A percentile compares a stretch with the other conserved stretches of the same genome.
Evolutionary conservation across 2,329 filamentous ascomycete species (phyloP).

Genomic region (Beauveria asiatica): DNA sequence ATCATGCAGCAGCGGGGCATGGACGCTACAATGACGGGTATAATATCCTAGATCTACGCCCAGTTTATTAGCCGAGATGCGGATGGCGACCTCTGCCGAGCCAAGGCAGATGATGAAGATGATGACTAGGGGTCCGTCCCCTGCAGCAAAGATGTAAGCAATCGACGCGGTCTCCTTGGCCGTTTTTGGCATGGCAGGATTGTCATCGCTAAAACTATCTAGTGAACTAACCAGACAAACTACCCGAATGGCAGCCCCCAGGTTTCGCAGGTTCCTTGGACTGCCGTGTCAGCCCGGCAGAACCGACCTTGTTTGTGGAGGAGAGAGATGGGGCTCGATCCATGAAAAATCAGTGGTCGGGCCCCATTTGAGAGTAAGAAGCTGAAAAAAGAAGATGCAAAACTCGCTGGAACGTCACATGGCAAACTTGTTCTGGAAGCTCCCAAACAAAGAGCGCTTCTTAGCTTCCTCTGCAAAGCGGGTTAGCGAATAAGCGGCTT

Average conservation of each 20-base stretch:
- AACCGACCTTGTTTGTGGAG: not conserved
- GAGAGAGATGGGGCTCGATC: too few relatives aligned
- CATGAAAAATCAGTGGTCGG: not conserved
- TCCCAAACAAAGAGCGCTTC: not conserved
- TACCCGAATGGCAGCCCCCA: too few relatives aligned
- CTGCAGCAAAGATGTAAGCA: not conserved
- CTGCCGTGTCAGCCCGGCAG: slow-evolving; percentile 3
- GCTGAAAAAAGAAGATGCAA: not conserved
- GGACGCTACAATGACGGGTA: too few relatives aligned
- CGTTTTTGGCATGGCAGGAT: not conserved
- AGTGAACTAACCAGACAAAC: not conserved
- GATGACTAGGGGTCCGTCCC: not conserved
- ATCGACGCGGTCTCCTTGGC: not conserved
- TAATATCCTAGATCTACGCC: too few relatives aligned
- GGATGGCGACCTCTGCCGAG: not conserved
- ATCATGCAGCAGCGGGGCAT: too few relatives aligned
- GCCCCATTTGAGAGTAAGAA: slow-evolving; percentile 4
- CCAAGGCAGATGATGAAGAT: not conserved
- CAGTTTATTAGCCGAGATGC: too few relatives aligned
- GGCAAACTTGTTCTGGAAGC: not conserved
- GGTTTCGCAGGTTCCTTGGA: not conserved
- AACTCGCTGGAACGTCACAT: not conserved
- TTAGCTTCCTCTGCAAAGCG: not conserved
- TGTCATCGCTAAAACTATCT: not conserved
- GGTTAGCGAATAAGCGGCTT: not conserved